Evolutionary conservation across 495 filamentous ascomycete genomes (phyloP).

Genomic region (Letharia columbiana): DNA sequence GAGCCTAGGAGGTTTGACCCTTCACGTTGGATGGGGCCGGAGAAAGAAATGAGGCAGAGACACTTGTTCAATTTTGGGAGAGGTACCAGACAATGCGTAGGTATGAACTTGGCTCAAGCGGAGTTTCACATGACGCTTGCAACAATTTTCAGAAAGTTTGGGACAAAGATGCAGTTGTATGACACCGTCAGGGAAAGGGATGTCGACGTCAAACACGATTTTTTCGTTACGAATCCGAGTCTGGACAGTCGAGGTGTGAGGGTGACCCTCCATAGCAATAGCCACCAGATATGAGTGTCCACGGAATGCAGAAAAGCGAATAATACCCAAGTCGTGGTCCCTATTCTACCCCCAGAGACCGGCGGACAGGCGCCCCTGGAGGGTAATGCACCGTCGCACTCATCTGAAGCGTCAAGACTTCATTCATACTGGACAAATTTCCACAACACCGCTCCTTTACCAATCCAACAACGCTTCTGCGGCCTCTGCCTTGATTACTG

Average conservation of each 20-base stretch:
- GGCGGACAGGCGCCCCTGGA: no score
- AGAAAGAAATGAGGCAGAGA: not conserved
- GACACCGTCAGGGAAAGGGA: constrained; percentile 8
- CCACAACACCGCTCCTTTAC: no score
- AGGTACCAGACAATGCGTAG: constrained; percentile 32
- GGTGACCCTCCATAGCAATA: no score
- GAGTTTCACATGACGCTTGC: constrained; percentile 40
- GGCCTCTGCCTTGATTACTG: no score
- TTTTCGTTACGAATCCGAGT: constrained; percentile 1
- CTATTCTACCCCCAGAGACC: no score
- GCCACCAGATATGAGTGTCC: no score
- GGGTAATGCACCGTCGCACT: no score
- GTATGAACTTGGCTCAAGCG: constrained; percentile 37
- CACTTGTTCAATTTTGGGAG: constrained; percentile 30
- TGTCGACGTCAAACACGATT: constrained; percentile 10
- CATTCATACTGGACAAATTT: no score
- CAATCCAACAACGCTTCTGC: no score
- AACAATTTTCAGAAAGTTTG: constrained; percentile 36
- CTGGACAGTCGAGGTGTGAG: not conserved
- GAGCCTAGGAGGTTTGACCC: constrained; percentile 20
- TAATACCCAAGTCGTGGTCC: no score
- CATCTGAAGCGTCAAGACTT: no score
- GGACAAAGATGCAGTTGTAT: constrained; percentile 11
- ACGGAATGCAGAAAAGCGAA: no score
- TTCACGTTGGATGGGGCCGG: constrained; percentile 21